Conservation (phyloP, 106 monocot species). For the Allium fistulosum region DNA sequence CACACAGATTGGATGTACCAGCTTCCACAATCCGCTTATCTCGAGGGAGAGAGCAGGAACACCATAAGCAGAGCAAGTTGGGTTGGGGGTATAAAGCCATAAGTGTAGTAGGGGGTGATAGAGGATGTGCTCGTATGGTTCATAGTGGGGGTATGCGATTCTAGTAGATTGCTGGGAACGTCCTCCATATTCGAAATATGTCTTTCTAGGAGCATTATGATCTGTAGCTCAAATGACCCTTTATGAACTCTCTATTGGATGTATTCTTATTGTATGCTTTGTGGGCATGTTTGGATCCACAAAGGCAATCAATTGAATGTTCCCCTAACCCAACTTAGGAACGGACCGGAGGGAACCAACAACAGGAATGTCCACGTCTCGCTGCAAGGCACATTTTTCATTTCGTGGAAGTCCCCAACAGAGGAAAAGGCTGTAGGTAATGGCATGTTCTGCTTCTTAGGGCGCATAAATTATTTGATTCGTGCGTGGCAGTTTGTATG, state of each 20-base stretch:
- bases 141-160: background rate
- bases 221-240: background rate
- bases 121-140: background rate
- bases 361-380: no score
- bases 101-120: background rate
- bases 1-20: no score
- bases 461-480: no score
- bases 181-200: conserved; percentile 3
- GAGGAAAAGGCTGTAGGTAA: no score
- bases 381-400: no score
- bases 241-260: no score
- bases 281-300: background rate
- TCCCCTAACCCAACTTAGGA: background rate
- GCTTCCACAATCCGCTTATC: no score
- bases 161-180: background rate
- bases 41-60: background rate
- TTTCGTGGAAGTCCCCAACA: no score
- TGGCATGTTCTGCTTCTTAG: no score
- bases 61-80: background rate
- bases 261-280: no score
- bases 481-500: no score
- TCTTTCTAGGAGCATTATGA: background rate
- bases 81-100: conserved; percentile 3
- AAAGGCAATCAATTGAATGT: background rate
- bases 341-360: background rate